Conservation (phyloP, 164 flowering plant species). For the Berberis vulgaris region DNA sequence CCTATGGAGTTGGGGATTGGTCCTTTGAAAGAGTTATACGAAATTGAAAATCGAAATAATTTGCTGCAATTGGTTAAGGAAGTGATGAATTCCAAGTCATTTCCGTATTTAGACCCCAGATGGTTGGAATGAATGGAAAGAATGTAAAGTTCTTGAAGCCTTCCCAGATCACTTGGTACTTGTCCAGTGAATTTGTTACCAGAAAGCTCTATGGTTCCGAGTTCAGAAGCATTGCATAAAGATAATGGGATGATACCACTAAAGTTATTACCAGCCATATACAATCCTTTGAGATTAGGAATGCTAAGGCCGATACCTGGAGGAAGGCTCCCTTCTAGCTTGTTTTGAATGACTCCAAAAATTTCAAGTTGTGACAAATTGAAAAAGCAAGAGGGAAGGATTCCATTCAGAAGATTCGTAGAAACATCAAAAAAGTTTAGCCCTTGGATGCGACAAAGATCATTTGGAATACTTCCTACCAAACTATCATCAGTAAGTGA, state of each 20-base stretch:
- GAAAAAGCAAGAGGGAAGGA: conserved; percentile 3
- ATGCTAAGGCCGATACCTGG: background rate
- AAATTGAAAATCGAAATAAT: background rate
- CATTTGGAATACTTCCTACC: conserved; percentile 1
- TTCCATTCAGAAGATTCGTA: background rate
- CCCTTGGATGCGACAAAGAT: background rate
- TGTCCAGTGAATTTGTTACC: background rate
- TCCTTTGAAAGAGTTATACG: conserved; percentile 1
- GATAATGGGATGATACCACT: background rate
- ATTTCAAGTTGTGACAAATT: background rate
- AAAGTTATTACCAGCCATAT: background rate
- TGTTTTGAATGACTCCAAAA: background rate
- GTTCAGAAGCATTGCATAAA: background rate
- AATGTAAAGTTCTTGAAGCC: background rate
- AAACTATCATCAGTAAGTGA: background rate
- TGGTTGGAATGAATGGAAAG: background rate
- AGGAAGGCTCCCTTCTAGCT: conserved; percentile 2
- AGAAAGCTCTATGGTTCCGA: background rate
- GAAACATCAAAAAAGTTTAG: background rate
- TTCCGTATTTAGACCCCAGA: background rate
- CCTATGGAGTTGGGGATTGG: conserved; percentile 6
- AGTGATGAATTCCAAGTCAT: background rate
- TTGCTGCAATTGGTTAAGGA: conserved; percentile 2
- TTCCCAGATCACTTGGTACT: background rate
- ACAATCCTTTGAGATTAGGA: background rate